phyloP scores from a whole-genome alignment of 495 filamentous ascomycete species.

The Podospora tetraspora region DNA sequence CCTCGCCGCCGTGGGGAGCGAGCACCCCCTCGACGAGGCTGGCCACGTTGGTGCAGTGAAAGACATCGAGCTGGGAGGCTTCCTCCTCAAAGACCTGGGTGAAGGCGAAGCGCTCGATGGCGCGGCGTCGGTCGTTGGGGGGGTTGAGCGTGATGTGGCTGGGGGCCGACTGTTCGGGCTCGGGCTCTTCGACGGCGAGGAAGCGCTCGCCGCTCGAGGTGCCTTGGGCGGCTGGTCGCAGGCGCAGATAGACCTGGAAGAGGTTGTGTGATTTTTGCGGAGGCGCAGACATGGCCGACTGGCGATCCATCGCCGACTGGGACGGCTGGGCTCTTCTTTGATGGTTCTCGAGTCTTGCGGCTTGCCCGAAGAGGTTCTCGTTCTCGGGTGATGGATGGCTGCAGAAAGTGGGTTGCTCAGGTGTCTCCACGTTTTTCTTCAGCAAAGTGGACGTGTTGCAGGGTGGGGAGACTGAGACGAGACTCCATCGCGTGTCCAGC shows the following conservation, averaged over 20 bases:
- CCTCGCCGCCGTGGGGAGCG: constrained; percentile 59
- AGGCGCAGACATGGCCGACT: constrained; percentile 18
- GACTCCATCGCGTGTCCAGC: background rate
- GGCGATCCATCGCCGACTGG: constrained; percentile 17
- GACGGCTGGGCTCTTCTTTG: background rate
- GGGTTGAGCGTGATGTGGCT: constrained; percentile 87
- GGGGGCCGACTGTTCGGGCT: constrained; percentile 45
- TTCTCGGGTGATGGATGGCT: background rate
- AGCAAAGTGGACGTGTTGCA: background rate
- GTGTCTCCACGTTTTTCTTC: background rate
- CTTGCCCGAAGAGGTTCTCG: background rate
- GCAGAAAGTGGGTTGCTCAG: background rate
- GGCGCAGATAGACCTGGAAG: constrained; percentile 88
- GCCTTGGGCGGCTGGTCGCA: constrained; percentile 63
- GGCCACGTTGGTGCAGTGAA: constrained; percentile 73
- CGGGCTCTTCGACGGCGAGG: constrained; percentile 64
- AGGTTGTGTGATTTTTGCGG: constrained; percentile 46
- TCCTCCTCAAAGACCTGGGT: constrained; percentile 88
- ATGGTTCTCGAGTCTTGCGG: background rate
- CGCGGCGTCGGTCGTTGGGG: constrained; percentile 75
- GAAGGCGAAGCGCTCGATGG: constrained; percentile 90
- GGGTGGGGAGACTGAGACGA: background rate
- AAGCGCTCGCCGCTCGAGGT: constrained; percentile 57
- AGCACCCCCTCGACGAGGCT: constrained; percentile 74
- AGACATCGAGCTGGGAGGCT: constrained; percentile 77